Conservation (phyloP, 805 yeast species). For the Myxozyma lipomycoides region DNA sequence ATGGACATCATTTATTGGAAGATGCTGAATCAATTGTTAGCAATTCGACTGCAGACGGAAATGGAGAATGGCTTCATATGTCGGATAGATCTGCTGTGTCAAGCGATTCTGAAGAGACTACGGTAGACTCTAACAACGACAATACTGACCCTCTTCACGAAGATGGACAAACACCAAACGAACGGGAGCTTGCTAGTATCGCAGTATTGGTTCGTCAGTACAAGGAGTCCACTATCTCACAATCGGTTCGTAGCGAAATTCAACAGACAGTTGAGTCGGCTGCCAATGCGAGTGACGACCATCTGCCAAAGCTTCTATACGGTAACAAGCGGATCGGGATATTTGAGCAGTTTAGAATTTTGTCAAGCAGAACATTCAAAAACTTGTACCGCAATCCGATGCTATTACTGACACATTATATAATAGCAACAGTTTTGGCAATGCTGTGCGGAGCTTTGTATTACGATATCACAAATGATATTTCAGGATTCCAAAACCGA, state of each 20-base stretch:
- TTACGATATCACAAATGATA: constrained; percentile 78
- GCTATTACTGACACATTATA: constrained; percentile 78
- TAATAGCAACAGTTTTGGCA: constrained; percentile 72
- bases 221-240: constrained; percentile 30
- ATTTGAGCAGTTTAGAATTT: constrained; percentile 60
- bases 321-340: constrained; percentile 52
- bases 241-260: constrained; percentile 29
- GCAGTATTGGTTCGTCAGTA: constrained; percentile 35
- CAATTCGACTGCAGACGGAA: constrained; percentile 3
- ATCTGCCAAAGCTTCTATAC: constrained; percentile 12
- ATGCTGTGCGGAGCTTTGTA: constrained; percentile 80
- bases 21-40: background rate
- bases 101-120: too few relatives aligned
- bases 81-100: constrained; percentile 4
- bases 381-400: constrained; percentile 90
- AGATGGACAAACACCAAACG: background rate
- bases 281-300: constrained; percentile 10
- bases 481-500: constrained; percentile 94
- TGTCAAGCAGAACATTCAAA: constrained; percentile 84
- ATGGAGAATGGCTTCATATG: constrained; percentile 16
- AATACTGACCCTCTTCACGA: background rate
- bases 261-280: constrained; percentile 27
- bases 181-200: constrained; percentile 20
- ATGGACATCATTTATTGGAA: background rate
- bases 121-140: background rate